Percentiles rank a stretch among this genome's conserved stretches.
Evolutionary conservation across 73 alveolate genomes (phyloP).

Genomic region (Tetrahymena thermophila): DNA sequence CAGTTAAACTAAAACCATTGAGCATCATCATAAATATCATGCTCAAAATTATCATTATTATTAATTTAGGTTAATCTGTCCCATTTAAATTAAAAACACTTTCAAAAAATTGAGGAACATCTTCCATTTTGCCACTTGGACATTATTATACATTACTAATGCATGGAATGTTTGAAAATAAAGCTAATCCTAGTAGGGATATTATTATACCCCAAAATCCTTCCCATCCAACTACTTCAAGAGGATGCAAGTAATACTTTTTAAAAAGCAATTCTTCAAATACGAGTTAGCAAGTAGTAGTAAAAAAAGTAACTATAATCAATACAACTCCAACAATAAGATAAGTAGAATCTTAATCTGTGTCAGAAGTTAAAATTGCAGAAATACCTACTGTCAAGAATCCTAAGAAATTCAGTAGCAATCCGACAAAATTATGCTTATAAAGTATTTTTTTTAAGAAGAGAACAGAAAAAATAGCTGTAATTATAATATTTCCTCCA

Average conservation of each 20-base stretch:
- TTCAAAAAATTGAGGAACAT: neutral
- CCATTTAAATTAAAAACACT: neutral
- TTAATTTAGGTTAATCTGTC: neutral
- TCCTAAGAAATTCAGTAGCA: constrained; percentile 4
- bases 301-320: neutral
- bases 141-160: neutral
- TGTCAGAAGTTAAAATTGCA: constrained; percentile 18
- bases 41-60: neutral
- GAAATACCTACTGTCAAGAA: constrained; percentile 16
- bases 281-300: neutral
- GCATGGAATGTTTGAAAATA: neutral
- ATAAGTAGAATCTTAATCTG: neutral
- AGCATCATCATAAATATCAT: neutral
- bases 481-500: constrained; percentile 19
- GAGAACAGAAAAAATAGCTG: constrained; percentile 16
- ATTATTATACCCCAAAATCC: constrained; percentile 40
- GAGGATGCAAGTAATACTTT: constrained; percentile 12
- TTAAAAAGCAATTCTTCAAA: constrained; percentile 27
- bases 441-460: constrained; percentile 2
- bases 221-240: constrained; percentile 32
- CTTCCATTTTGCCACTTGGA: neutral
- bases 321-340: constrained; percentile 2
- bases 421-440: constrained; percentile 6
- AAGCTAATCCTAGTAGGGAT: neutral
- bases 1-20: neutral